Evolutionary conservation across 140 eudicot genomes (phyloP).

Genomic region (Oenanthe javanica): DNA sequence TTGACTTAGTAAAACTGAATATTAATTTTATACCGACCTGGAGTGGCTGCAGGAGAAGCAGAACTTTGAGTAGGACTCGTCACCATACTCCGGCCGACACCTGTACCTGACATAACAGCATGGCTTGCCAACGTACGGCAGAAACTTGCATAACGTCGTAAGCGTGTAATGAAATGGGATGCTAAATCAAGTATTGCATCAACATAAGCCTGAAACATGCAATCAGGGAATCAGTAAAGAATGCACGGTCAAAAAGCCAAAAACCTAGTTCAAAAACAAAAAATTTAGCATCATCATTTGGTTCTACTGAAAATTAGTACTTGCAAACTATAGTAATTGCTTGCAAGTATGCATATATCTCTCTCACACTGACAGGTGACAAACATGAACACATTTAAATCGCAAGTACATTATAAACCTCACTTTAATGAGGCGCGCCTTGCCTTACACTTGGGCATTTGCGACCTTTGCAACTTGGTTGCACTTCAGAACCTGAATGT

Average conservation of each 20-base stretch:
- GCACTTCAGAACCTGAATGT: neutral
- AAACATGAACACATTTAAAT: neutral
- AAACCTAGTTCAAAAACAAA: neutral
- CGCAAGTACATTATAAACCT: neutral
- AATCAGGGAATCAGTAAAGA: neutral
- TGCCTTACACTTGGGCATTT: neutral
- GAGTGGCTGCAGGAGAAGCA: constrained; percentile 58
- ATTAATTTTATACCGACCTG: constrained; percentile 34
- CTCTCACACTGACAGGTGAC: neutral
- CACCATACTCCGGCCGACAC: constrained; percentile 85
- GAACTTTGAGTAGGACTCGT: constrained; percentile 84
- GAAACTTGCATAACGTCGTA: constrained; percentile 94
- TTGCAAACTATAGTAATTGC: neutral
- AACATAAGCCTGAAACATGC: constrained; percentile 73
- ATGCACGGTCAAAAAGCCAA: neutral
- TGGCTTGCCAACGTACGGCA: constrained; percentile 98
- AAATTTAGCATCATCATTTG: neutral
- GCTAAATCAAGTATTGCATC: constrained; percentile 98
- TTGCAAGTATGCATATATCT: neutral
- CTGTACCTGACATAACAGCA: constrained; percentile 84
- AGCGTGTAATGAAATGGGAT: constrained; percentile 91
- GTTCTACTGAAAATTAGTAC: neutral
- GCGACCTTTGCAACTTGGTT: too few relatives aligned
- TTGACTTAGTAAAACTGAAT: neutral
- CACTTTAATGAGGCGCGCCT: neutral